Percentiles rank a stretch among this genome's conserved stretches.
These are phyloP conservation scores for Cyclotella sp. DNA, from an alignment of 108 stramenopile species.

Conservation along the genomic window DNA sequence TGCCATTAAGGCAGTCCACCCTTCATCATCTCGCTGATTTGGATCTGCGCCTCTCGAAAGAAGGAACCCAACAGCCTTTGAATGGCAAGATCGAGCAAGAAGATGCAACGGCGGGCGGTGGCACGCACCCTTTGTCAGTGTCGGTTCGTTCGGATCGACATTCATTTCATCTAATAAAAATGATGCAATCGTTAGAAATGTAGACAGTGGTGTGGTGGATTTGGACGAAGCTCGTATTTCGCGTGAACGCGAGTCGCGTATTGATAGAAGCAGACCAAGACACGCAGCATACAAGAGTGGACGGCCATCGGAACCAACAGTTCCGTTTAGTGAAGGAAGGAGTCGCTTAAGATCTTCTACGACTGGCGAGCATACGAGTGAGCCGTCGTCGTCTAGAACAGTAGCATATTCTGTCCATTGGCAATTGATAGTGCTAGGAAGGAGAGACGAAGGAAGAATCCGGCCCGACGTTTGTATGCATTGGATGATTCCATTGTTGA, in stretches of 20 bases:
- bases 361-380: constrained; percentile 11
- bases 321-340: constrained; percentile 22
- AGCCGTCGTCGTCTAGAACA: neutral
- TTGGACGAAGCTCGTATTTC: neutral
- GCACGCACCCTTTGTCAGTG: constrained; percentile 45
- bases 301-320: constrained; percentile 39
- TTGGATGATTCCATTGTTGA: constrained; percentile 37
- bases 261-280: constrained; percentile 43
- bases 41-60: constrained; percentile 31
- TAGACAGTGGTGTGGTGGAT: constrained; percentile 27
- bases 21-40: constrained; percentile 38
- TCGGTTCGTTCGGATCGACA: constrained; percentile 42
- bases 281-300: constrained; percentile 47
- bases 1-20: constrained; percentile 58
- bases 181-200: constrained; percentile 41
- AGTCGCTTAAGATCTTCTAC: constrained; percentile 41
- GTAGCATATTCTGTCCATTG: constrained; percentile 50
- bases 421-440: constrained; percentile 32
- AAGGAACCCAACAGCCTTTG: constrained; percentile 31
- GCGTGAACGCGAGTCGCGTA: constrained; percentile 2
- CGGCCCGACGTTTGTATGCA: constrained; percentile 41
- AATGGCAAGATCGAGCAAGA: constrained; percentile 44
- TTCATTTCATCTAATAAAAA: constrained; percentile 42
- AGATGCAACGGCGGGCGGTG: constrained; percentile 49
- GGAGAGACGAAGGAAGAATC: constrained; percentile 31